phyloP scores from a whole-genome alignment of 164 flowering plant genomes.

The Taxillus chinensis region DNA sequence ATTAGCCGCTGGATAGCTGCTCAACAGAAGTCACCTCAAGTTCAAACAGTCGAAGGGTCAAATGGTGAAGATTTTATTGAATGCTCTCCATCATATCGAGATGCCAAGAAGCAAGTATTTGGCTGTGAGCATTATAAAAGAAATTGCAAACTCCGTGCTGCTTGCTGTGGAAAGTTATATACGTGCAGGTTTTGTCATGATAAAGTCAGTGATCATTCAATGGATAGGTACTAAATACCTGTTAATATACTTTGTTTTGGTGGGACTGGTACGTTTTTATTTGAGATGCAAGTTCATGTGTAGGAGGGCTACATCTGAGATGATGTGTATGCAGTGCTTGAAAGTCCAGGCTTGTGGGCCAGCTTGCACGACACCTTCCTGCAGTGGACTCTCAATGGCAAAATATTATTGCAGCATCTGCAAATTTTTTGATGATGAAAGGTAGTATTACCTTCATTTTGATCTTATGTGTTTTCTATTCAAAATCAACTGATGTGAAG shows the following conservation, averaged over 20 bases:
- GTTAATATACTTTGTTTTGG: neutral
- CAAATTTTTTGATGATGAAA: conserved; percentile 95
- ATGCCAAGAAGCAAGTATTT: conserved; percentile 54
- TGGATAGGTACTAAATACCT: conserved; percentile 59
- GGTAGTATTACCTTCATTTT: conserved; percentile 26
- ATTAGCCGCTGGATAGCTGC: conserved; percentile 92
- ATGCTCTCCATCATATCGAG: conserved; percentile 73
- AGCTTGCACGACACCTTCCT: conserved; percentile 69
- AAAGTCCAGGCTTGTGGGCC: conserved; percentile 83
- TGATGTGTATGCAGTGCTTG: conserved; percentile 95
- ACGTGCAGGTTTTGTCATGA: conserved; percentile 94
- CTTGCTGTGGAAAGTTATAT: conserved; percentile 82
- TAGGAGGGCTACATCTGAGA: conserved; percentile 82
- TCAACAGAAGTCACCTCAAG: conserved; percentile 72
- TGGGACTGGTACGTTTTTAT: neutral
- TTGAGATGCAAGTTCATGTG: conserved; percentile 8
- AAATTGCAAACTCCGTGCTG: conserved; percentile 86
- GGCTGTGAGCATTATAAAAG: conserved; percentile 97
- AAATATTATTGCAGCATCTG: conserved; percentile 81
- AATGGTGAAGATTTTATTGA: conserved; percentile 41
- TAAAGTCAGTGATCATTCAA: conserved; percentile 84
- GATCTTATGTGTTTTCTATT: neutral
- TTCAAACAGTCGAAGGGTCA: conserved; percentile 34
- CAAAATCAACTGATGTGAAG: too few species aligned
- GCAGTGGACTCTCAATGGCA: conserved; percentile 72